phyloP scores from a whole-genome alignment of 2,329 filamentous ascomycete genomes.

The Fusarium chlamydosporum region DNA sequence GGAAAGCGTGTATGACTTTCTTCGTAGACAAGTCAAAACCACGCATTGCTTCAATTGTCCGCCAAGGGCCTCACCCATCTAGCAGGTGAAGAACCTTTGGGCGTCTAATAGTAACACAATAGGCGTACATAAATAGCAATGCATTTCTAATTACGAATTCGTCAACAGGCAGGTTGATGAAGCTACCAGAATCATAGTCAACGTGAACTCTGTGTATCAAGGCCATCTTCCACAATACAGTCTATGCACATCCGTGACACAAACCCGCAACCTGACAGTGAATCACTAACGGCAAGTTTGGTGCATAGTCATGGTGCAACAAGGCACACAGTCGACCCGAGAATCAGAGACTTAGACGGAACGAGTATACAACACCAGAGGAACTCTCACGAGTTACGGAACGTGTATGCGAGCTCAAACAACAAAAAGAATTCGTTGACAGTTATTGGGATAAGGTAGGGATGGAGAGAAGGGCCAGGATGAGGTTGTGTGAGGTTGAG shows the following conservation, averaged over 20 bases:
- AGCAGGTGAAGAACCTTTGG: too few relatives aligned
- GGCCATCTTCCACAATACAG: not conserved
- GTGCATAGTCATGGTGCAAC: not conserved
- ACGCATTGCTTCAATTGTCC: not conserved
- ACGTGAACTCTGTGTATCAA: not conserved
- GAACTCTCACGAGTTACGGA: not conserved
- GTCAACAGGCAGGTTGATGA: not conserved
- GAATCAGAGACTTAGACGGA: not conserved
- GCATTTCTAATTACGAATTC: not conserved
- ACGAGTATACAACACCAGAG: not conserved
- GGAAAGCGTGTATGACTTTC: not conserved
- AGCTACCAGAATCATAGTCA: not conserved
- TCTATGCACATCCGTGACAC: not conserved
- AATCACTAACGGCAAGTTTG: not conserved
- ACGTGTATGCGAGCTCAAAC: not conserved
- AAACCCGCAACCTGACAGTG: not conserved
- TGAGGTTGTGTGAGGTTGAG: conserved; percentile 47
- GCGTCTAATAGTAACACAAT: not conserved
- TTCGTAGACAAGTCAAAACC: not conserved
- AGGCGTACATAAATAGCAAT: not conserved
- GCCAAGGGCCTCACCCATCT: not conserved
- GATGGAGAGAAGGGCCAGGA: conserved; percentile 27
- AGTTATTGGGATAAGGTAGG: conserved; percentile 1
- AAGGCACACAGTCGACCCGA: not conserved
- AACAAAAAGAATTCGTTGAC: not conserved